A percentile compares a stretch with the other conserved stretches of the same genome.
phyloP scores from a whole-genome alignment of 2,329 filamentous ascomycete genomes.

The Apiospora koreana region DNA sequence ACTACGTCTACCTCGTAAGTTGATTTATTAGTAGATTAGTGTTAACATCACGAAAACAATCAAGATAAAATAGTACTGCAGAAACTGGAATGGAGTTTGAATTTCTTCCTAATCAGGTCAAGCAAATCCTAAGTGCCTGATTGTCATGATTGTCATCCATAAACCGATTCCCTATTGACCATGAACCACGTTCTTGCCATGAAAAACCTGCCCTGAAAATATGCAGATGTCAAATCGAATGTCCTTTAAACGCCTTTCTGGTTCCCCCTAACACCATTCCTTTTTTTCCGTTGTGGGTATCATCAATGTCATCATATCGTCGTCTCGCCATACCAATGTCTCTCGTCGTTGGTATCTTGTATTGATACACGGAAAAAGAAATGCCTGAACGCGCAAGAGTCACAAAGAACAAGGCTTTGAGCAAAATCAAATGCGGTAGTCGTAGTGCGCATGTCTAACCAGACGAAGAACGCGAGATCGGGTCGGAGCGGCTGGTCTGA shows the following conservation, averaged over 20 bases:
- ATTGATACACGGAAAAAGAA: neutral
- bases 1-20: too few species aligned
- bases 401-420: neutral
- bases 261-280: neutral
- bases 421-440: neutral
- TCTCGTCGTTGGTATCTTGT: neutral
- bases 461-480: neutral
- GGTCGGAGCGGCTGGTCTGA: neutral
- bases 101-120: neutral
- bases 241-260: neutral
- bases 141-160: neutral
- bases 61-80: neutral
- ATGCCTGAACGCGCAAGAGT: neutral
- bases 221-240: neutral
- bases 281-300: slow-evolving; percentile 3
- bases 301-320: slow-evolving; percentile 1
- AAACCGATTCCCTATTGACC: neutral
- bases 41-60: neutral
- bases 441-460: neutral
- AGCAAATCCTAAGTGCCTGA: neutral
- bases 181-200: neutral
- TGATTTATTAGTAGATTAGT: neutral
- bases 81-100: neutral
- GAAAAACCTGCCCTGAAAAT: neutral
- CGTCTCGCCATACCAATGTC: neutral